phyloP scores from a whole-genome alignment of 164 flowering plant species.

The Tetrastigma voinierianum region DNA sequence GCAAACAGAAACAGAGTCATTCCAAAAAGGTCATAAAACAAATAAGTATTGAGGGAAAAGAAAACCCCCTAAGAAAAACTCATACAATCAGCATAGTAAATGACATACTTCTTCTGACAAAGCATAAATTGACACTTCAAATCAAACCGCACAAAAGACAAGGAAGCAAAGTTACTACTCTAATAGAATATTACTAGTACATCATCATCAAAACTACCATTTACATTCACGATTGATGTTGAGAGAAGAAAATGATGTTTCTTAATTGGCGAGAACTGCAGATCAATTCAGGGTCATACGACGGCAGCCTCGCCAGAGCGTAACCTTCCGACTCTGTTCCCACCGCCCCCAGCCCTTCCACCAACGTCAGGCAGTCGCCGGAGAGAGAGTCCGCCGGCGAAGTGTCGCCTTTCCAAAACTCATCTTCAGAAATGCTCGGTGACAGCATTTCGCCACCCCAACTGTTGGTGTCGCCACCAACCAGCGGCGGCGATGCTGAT shows the following conservation, averaged over 20 bases:
- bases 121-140: no score
- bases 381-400: slow-evolving; percentile 27
- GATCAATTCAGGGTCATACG: slow-evolving; percentile 82
- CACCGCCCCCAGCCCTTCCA: slow-evolving; percentile 13
- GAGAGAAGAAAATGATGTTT: neutral
- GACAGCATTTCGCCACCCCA: slow-evolving; percentile 27
- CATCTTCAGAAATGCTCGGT: slow-evolving; percentile 39
- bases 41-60: no score
- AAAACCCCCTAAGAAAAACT: no score
- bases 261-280: slow-evolving; percentile 81
- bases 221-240: neutral
- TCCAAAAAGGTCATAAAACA: no score
- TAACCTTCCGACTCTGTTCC: slow-evolving; percentile 43
- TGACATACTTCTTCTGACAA: no score
- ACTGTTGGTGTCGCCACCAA: slow-evolving; percentile 4
- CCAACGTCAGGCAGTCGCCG: slow-evolving; percentile 5
- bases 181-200: no score
- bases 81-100: no score
- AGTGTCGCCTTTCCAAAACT: slow-evolving; percentile 31
- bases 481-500: slow-evolving; percentile 10
- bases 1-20: no score
- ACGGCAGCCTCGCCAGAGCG: slow-evolving; percentile 68
- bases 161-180: no score
- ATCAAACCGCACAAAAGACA: no score
- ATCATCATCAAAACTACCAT: slow-evolving; percentile 1